These are phyloP conservation scores for Akebia trifoliata DNA, from an alignment of 164 flowering plant genomes.

Conservation along the genomic window DNA sequence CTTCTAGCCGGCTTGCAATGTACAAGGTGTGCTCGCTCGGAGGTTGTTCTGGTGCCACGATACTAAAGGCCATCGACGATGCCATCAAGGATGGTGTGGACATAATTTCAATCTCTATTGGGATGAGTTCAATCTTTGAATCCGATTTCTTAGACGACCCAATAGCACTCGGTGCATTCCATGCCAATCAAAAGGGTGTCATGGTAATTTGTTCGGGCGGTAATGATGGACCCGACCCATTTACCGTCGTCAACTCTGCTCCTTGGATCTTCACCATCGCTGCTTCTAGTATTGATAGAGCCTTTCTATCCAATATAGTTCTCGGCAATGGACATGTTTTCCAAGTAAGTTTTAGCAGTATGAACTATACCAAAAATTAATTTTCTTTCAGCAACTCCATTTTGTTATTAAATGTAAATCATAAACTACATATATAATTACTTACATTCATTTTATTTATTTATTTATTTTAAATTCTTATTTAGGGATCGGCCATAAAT, in stretches of 20 bases:
- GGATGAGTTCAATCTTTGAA: slow-evolving; percentile 43
- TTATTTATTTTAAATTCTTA: background rate
- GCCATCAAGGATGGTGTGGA: slow-evolving; percentile 73
- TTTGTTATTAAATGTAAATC: background rate
- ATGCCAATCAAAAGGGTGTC: slow-evolving; percentile 59
- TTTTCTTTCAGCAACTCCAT: background rate
- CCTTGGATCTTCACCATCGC: slow-evolving; percentile 81
- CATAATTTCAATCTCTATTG: slow-evolving; percentile 68
- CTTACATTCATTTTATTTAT: background rate
- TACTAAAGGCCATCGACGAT: slow-evolving; percentile 64
- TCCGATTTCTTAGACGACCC: slow-evolving; percentile 57
- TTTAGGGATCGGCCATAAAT: slow-evolving; percentile 63
- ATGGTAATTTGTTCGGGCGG: slow-evolving; percentile 72
- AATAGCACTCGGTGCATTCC: slow-evolving; percentile 75
- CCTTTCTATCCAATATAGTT: slow-evolving; percentile 43
- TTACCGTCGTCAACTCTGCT: slow-evolving; percentile 59
- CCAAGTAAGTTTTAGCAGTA: slow-evolving; percentile 22
- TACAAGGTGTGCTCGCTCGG: slow-evolving; percentile 60
- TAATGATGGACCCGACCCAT: slow-evolving; percentile 68
- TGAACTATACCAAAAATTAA: background rate
- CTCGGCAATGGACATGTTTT: slow-evolving; percentile 53
- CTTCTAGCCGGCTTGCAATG: slow-evolving; percentile 47
- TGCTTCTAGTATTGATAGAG: slow-evolving; percentile 66
- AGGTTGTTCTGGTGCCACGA: slow-evolving; percentile 55
- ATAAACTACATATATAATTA: background rate